A percentile compares a stretch with the other conserved stretches of the same genome.
Evolutionary conservation across 1,284 basidiomycete genomes (phyloP).

Genomic region (Ceratobasidium theobromae): DNA sequence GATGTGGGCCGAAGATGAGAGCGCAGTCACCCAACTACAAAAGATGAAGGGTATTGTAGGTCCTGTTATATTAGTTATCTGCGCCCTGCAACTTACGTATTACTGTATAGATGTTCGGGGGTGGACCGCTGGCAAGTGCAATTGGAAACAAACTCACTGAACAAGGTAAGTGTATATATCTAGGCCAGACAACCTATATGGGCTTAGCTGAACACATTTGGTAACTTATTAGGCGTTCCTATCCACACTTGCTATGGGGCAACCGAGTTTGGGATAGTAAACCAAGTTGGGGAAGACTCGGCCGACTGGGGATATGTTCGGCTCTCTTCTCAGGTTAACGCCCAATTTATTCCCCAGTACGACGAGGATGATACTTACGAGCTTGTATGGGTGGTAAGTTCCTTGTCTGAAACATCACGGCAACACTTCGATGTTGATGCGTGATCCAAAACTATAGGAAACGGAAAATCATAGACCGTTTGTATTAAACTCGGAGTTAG

Average conservation of each 20-base stretch:
- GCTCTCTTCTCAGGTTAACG: slow-evolving; percentile 10
- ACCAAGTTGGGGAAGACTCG: neutral
- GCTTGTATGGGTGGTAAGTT: slow-evolving; percentile 1
- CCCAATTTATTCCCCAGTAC: neutral
- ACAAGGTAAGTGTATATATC: neutral
- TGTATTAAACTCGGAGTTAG: slow-evolving; percentile 16
- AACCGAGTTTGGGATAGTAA: neutral
- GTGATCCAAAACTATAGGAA: neutral
- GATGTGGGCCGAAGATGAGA: slow-evolving; percentile 30
- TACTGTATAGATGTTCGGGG: slow-evolving; percentile 20
- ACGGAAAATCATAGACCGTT: slow-evolving; percentile 20
- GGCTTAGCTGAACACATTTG: neutral
- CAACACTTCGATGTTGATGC: no score
- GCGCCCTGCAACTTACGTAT: neutral
- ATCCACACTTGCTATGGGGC: neutral
- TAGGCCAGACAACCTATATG: neutral
- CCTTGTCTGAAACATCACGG: neutral
- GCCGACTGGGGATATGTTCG: slow-evolving; percentile 29
- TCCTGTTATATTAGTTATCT: neutral
- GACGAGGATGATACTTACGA: slow-evolving; percentile 7
- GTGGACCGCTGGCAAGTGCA: neutral
- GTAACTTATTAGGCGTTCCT: neutral
- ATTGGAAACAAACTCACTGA: neutral
- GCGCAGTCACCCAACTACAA: slow-evolving; percentile 10
- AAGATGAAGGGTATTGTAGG: slow-evolving; percentile 30